These are phyloP conservation scores for Ophiostoma australiae DNA, from an alignment of 2,329 filamentous ascomycete species.

Conservation along the genomic window DNA sequence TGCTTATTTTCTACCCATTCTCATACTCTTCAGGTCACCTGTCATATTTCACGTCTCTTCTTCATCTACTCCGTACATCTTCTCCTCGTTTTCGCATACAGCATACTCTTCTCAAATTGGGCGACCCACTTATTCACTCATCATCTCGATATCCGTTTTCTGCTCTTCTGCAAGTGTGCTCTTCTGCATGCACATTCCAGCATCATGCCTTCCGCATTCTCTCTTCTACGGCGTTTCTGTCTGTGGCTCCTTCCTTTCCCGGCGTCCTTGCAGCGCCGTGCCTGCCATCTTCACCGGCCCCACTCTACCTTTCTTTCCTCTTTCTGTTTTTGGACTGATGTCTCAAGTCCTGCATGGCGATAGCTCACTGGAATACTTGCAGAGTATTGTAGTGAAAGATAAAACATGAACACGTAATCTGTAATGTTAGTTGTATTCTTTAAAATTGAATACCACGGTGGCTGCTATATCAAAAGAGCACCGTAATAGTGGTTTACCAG, in stretches of 20 bases:
- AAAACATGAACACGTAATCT: neutral
- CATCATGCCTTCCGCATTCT: neutral
- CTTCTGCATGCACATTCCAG: neutral
- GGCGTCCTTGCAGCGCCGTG: slow-evolving; percentile 7
- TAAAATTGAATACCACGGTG: slow-evolving; percentile 7
- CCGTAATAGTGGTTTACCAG: neutral
- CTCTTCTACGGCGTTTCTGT: neutral
- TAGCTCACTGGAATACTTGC: neutral
- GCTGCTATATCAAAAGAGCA: neutral
- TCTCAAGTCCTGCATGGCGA: neutral
- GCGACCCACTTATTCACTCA: neutral
- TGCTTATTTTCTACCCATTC: neutral
- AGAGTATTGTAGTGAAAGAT: neutral
- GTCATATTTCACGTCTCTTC: neutral
- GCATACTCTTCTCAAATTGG: neutral
- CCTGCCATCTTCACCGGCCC: slow-evolving; percentile 1
- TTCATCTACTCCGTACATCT: neutral
- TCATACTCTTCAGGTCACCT: neutral
- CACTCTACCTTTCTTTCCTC: neutral
- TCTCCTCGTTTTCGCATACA: neutral
- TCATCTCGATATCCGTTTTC: neutral
- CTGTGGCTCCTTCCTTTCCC: neutral
- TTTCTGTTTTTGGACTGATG: neutral
- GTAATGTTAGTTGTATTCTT: neutral
- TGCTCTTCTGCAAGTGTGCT: neutral